A percentile compares a stretch with the other conserved stretches of the same genome.
Conservation (phyloP, 495 filamentous ascomycete genomes). For the Entonaema liquescens region DNA sequence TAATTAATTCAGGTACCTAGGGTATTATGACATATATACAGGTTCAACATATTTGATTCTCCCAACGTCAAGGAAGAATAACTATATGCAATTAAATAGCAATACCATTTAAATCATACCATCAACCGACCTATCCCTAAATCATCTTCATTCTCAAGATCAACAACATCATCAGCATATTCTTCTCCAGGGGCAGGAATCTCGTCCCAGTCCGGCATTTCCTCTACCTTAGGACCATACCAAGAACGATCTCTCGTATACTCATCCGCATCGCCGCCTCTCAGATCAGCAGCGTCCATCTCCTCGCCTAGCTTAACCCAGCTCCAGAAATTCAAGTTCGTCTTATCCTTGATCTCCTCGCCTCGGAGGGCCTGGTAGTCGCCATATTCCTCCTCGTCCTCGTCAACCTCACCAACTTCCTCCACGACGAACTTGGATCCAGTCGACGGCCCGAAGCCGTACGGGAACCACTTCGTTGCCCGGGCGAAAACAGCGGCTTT, state of each 20-base stretch:
- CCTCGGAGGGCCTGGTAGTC: conserved; percentile 50
- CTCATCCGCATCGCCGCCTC: conserved; percentile 5
- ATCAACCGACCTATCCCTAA: conserved; percentile 20
- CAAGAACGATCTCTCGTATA: conserved; percentile 19
- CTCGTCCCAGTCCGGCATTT: conserved; percentile 14
- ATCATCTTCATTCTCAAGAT: conserved; percentile 8
- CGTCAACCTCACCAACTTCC: conserved; percentile 51
- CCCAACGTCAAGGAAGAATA: too few species aligned
- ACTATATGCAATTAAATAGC: too few species aligned
- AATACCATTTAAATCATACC: neutral
- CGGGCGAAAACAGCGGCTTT: conserved; percentile 46
- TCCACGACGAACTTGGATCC: conserved; percentile 50
- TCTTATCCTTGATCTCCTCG: conserved; percentile 40
- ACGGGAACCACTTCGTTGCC: conserved; percentile 55
- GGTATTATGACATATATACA: too few species aligned
- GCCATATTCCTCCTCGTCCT: conserved; percentile 51
- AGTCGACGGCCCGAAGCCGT: conserved; percentile 52
- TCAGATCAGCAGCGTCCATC: conserved; percentile 20
- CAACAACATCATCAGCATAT: conserved; percentile 4
- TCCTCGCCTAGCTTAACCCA: conserved; percentile 39
- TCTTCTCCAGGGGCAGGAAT: conserved; percentile 20
- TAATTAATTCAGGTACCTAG: too few species aligned
- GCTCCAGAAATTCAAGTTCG: conserved; percentile 33
- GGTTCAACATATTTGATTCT: too few species aligned
- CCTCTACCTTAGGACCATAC: conserved; percentile 4